These are phyloP conservation scores for Linaria vulgaris DNA, from an alignment of 257 asterid genomes.

Conservation along the genomic window DNA sequence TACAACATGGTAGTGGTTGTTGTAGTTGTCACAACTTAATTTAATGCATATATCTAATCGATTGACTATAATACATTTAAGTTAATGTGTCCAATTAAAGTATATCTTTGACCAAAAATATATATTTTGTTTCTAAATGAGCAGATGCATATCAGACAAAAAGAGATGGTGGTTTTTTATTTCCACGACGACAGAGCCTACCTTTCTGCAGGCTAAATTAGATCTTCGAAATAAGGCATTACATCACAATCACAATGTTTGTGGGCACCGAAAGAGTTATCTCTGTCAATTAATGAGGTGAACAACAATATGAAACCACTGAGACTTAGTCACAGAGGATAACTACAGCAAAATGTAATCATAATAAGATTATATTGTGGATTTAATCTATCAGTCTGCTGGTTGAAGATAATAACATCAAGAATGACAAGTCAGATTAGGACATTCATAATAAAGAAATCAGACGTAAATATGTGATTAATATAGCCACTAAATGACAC, in stretches of 20 bases:
- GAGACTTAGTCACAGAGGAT: neutral
- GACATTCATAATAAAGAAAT: slow-evolving; percentile 13
- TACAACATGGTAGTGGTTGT: neutral
- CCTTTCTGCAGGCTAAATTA: neutral
- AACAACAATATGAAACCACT: neutral
- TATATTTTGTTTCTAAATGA: neutral
- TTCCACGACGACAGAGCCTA: neutral
- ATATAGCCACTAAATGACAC: slow-evolving; percentile 20
- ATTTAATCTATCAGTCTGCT: neutral
- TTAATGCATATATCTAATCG: neutral
- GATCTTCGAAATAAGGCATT: neutral
- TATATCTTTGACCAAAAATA: slow-evolving; percentile 1
- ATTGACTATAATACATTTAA: neutral
- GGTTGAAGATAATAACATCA: slow-evolving; percentile 3
- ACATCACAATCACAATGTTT: neutral
- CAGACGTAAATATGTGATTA: slow-evolving; percentile 14
- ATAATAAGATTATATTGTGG: neutral
- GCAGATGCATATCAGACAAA: neutral
- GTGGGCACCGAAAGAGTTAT: neutral
- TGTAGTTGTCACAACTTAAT: too few relatives aligned
- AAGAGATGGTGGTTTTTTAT: neutral
- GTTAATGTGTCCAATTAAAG: neutral
- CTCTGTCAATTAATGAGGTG: neutral
- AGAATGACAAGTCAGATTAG: slow-evolving; percentile 4
- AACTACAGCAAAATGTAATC: neutral